phyloP scores from a whole-genome alignment of 768 basidiomycete species.

The Lyophyllum decastes region DNA sequence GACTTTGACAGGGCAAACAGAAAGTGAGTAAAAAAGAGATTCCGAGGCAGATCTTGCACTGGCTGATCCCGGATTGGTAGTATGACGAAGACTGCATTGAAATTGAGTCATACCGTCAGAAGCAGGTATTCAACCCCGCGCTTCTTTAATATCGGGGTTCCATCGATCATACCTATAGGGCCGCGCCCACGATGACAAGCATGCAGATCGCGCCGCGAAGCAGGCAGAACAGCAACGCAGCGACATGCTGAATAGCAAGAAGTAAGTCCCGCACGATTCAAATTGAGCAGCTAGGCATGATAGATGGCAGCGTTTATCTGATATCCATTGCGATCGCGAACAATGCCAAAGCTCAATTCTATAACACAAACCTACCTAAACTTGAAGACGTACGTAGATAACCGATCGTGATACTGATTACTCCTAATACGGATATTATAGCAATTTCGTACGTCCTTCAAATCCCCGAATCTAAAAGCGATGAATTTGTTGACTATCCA shows the following conservation, averaged over 20 bases:
- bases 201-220: constrained; percentile 70
- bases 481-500: background rate
- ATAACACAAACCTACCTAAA: constrained; percentile 63
- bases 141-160: constrained; percentile 6
- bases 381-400: constrained; percentile 66
- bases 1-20: constrained; percentile 54
- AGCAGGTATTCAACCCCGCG: constrained; percentile 54
- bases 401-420: background rate
- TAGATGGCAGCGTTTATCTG: constrained; percentile 56
- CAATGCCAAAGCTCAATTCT: constrained; percentile 68
- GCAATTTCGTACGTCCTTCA: constrained; percentile 62
- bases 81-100: constrained; percentile 81
- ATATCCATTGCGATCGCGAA: constrained; percentile 74
- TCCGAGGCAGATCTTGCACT: constrained; percentile 16
- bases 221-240: constrained; percentile 75
- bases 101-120: constrained; percentile 73
- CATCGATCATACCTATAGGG: constrained; percentile 38
- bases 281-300: background rate
- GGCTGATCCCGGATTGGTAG: constrained; percentile 37
- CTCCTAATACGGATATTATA: constrained; percentile 29
- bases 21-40: constrained; percentile 41
- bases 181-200: constrained; percentile 70
- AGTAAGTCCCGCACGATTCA: constrained; percentile 41
- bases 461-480: background rate
- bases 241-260: constrained; percentile 83